A percentile compares a stretch with the other conserved stretches of the same genome.
Evolutionary conservation across 805 yeast species (phyloP).

Genomic region (Diddensiella santjacobensis): DNA sequence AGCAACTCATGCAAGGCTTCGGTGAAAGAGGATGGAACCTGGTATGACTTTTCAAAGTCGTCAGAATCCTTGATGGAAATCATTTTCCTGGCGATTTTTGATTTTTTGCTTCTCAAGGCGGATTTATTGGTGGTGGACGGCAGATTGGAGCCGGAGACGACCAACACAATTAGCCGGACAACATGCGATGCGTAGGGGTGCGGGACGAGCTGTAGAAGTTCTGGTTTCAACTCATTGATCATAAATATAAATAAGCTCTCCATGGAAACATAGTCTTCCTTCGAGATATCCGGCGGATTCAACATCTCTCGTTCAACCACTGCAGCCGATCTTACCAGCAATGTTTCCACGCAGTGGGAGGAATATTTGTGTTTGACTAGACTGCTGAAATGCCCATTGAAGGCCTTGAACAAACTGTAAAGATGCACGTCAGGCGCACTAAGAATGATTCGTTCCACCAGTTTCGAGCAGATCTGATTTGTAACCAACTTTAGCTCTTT

Average conservation of each 20-base stretch:
- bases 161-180: conserved; percentile 63
- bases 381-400: conserved; percentile 70
- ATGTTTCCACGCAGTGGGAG: conserved; percentile 89
- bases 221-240: conserved; percentile 63
- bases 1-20: conserved; percentile 47
- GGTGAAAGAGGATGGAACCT: conserved; percentile 67
- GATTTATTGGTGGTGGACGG: conserved; percentile 67
- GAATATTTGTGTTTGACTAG: conserved; percentile 84
- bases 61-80: conserved; percentile 78
- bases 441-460: conserved; percentile 81
- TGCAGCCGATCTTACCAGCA: conserved; percentile 70
- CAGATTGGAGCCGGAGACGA: conserved; percentile 71
- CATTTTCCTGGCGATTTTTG: conserved; percentile 86
- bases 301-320: conserved; percentile 69
- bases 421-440: conserved; percentile 62
- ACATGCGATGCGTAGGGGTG: conserved; percentile 91
- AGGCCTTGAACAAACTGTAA: conserved; percentile 59
- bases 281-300: conserved; percentile 37
- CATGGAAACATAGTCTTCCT: conserved; percentile 48
- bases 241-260: conserved; percentile 63
- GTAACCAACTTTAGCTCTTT: conserved; percentile 90
- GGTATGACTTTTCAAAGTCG: conserved; percentile 62
- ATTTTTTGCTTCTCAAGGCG: conserved; percentile 74
- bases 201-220: conserved; percentile 49
- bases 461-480: conserved; percentile 90